phyloP scores from a whole-genome alignment of 306 rosid genomes.

The Nissolia schottii region DNA sequence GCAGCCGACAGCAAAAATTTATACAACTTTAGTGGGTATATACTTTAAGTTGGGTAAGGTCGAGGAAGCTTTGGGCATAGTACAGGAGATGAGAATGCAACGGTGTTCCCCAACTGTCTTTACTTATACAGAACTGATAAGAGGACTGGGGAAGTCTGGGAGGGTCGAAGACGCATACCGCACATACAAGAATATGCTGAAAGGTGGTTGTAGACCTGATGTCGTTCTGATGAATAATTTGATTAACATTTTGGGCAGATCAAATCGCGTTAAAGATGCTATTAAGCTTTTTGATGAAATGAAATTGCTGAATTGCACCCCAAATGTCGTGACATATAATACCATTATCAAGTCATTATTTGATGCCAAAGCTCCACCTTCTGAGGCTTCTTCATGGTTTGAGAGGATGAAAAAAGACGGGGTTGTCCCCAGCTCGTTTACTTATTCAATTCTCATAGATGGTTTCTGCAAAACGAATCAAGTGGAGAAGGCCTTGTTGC shows the following conservation, averaged over 20 bases:
- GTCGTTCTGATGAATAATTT: slow-evolving; percentile 76
- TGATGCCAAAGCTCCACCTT: slow-evolving; percentile 60
- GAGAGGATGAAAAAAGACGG: slow-evolving; percentile 83
- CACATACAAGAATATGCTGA: slow-evolving; percentile 51
- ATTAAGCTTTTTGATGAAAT: slow-evolving; percentile 58
- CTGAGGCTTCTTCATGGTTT: slow-evolving; percentile 65
- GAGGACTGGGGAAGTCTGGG: slow-evolving; percentile 81
- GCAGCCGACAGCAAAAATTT: slow-evolving; percentile 73
- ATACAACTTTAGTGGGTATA: slow-evolving; percentile 61
- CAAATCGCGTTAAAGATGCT: slow-evolving; percentile 58
- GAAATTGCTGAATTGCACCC: slow-evolving; percentile 52
- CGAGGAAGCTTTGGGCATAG: slow-evolving; percentile 61
- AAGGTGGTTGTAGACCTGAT: slow-evolving; percentile 75
- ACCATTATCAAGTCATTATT: slow-evolving; percentile 73
- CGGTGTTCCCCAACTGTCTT: slow-evolving; percentile 72
- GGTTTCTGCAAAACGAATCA: slow-evolving; percentile 87
- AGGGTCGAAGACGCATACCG: slow-evolving; percentile 69
- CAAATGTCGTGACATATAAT: slow-evolving; percentile 82
- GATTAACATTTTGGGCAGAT: slow-evolving; percentile 77
- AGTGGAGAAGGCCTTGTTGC: slow-evolving; percentile 82
- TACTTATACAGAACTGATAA: slow-evolving; percentile 80
- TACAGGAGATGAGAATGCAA: slow-evolving; percentile 62
- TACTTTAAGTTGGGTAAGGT: slow-evolving; percentile 62
- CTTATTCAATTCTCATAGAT: slow-evolving; percentile 87
- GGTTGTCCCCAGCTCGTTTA: slow-evolving; percentile 69